Evolutionary conservation across 1,284 basidiomycete species (phyloP).

Genomic region (Pisolithus thermaeus): DNA sequence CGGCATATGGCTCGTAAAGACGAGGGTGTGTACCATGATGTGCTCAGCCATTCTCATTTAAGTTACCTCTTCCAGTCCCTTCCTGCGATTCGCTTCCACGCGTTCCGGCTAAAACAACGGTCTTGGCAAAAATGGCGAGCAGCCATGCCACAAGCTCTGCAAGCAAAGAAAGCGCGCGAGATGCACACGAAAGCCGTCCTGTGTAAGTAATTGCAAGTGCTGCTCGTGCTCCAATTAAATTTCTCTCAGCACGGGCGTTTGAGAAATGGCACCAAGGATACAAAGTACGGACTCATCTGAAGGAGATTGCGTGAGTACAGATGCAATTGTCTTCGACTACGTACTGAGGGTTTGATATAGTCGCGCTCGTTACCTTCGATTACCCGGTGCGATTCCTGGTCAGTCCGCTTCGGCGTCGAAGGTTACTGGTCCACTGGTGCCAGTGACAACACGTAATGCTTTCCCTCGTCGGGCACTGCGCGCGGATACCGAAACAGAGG

Average conservation of each 20-base stretch:
- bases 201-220: slow-evolving; percentile 39
- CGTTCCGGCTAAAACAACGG: slow-evolving; percentile 51
- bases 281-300: slow-evolving; percentile 64
- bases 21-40: slow-evolving; percentile 43
- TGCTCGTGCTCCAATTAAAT: slow-evolving; percentile 8
- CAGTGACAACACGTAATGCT: slow-evolving; percentile 20
- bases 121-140: slow-evolving; percentile 62
- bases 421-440: slow-evolving; percentile 14
- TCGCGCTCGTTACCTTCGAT: slow-evolving; percentile 63
- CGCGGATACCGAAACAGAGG: slow-evolving; percentile 27
- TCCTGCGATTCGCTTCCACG: slow-evolving; percentile 69
- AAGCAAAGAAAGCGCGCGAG: slow-evolving; percentile 60
- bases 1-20: slow-evolving; percentile 66
- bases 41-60: slow-evolving; percentile 9
- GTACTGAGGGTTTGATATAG: slow-evolving; percentile 26
- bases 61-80: slow-evolving; percentile 45
- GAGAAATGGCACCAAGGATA: slow-evolving; percentile 62
- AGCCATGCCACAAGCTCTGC: slow-evolving; percentile 62
- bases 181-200: slow-evolving; percentile 48
- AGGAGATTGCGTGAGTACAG: slow-evolving; percentile 70
- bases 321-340: neutral
- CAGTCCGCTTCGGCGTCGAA: slow-evolving; percentile 19
- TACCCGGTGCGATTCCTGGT: slow-evolving; percentile 44
- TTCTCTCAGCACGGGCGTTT: slow-evolving; percentile 46
- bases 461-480: slow-evolving; percentile 28